Conservation (phyloP, 805 yeast species). For the Lachancea sp. region DNA sequence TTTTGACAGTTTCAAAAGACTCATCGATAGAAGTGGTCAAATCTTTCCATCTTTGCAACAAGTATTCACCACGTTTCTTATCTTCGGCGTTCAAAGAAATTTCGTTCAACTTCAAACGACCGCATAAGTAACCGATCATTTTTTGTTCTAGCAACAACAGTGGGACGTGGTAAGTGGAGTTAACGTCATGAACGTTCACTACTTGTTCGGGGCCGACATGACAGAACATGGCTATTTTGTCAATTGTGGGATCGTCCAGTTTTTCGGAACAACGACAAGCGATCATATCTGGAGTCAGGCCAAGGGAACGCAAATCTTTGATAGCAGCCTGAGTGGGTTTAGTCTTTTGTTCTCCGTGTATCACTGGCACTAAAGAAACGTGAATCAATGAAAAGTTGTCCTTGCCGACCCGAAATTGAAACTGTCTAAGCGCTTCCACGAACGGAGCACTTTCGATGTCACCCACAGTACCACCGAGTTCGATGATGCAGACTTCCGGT, state of each 20-base stretch:
- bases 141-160: constrained; percentile 81
- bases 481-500: constrained; percentile 96
- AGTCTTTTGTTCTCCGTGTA: constrained; percentile 98
- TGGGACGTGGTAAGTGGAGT: constrained; percentile 96
- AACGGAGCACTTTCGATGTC: constrained; percentile 98
- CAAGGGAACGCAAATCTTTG: constrained; percentile 90
- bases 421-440: constrained; percentile 97
- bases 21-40: constrained; percentile 77
- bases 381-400: constrained; percentile 94
- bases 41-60: constrained; percentile 72
- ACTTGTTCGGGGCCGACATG: constrained; percentile 99
- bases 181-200: constrained; percentile 92
- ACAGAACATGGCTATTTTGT: constrained; percentile 97
- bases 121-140: constrained; percentile 63
- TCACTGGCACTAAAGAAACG: constrained; percentile 94
- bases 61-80: constrained; percentile 53
- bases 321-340: constrained; percentile 99
- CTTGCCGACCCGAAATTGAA: constrained; percentile 92
- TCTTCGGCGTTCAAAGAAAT: constrained; percentile 45
- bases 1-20: constrained; percentile 79
- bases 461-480: constrained; percentile 98
- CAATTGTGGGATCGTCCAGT: constrained; percentile 78
- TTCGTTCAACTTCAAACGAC: constrained; percentile 56
- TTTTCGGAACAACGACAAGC: constrained; percentile 93
- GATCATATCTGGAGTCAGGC: constrained; percentile 92